Evolutionary conservation across 768 basidiomycete species (phyloP), one percentile per base, ranked within the genome.

Genomic region (Boletellus ananas): DNA sequence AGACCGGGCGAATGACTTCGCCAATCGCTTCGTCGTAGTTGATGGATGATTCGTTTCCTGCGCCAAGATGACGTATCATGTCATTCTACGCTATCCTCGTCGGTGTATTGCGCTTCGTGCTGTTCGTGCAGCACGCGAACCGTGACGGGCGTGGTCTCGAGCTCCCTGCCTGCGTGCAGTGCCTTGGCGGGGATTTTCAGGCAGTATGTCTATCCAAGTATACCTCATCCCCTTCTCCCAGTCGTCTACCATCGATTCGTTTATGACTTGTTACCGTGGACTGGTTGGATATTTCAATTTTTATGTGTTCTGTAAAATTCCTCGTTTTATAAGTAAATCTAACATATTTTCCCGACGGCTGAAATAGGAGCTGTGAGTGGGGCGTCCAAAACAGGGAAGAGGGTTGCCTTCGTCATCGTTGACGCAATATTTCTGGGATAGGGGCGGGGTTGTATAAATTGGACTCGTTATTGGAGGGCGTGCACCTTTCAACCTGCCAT

Each of bases 141-240:
- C 79, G 78, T 69, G 80, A 82, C 78, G 81, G 74, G 76, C 80
- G 76, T 79, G 76, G 76, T 76, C 82, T 74, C 78, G 77, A 74
- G 65, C 68, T 77, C 45, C 43, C 47, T 59, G 61, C 58, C 53
- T 57, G 57, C 47, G 52, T 48, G 49, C 48, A 34, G 45, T 56
- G 51, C 58, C 58, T 62, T 52, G 56, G 56, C 50, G 54, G 52
- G 49, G 56, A 58, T 57, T 56, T 64, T 62, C 55, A 49, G 59
- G 61, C 57, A 57, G 47, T 47, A 58, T 56, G 45, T 52, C 37
- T 44, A 49, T 52, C 17, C 47, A 21, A 34, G 25, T n/a, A 49
- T 56, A 55, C 51, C 53, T 49, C 37, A 33, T 38, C 31, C 20
- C 14, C 11, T 33, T n/a, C 34, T 37, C 17, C 20, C 11, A 11